phyloP scores from a whole-genome alignment of 768 basidiomycete species.

The Coprinopsis strossmayeri region DNA sequence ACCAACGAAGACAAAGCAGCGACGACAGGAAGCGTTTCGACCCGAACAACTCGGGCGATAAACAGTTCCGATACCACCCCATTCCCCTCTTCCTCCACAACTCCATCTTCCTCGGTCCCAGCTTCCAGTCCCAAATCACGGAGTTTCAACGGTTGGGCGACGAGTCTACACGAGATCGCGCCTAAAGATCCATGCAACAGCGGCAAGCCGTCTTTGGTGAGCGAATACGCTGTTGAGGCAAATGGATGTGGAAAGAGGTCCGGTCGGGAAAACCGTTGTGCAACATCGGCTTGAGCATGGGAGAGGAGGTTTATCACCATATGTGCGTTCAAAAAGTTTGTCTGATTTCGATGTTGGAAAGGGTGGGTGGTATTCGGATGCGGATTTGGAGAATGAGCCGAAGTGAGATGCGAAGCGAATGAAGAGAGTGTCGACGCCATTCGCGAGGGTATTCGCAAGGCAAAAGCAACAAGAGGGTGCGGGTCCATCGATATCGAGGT shows the following conservation, averaged over 20 bases:
- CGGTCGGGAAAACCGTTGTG: slow-evolving; percentile 66
- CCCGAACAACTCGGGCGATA: slow-evolving; percentile 2
- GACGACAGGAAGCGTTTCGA: background rate
- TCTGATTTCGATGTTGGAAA: slow-evolving; percentile 15
- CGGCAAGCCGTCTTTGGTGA: slow-evolving; percentile 50
- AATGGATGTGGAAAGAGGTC: slow-evolving; percentile 64
- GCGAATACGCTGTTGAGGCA: slow-evolving; percentile 25
- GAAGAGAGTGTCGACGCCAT: slow-evolving; percentile 62
- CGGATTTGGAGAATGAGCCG: slow-evolving; percentile 13
- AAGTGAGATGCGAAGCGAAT: slow-evolving; percentile 9
- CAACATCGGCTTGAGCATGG: slow-evolving; percentile 53
- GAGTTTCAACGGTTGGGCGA: slow-evolving; percentile 55
- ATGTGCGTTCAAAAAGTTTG: slow-evolving; percentile 24
- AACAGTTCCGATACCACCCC: slow-evolving; percentile 2
- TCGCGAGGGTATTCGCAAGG: slow-evolving; percentile 82
- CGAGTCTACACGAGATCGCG: slow-evolving; percentile 64
- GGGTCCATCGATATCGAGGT: slow-evolving; percentile 89
- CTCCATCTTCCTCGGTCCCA: background rate
- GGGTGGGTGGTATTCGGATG: slow-evolving; percentile 16
- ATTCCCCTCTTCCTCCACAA: background rate
- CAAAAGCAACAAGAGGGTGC: slow-evolving; percentile 81
- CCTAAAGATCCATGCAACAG: slow-evolving; percentile 58
- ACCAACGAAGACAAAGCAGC: slow-evolving; percentile 4
- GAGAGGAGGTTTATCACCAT: slow-evolving; percentile 82
- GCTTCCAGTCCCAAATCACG: slow-evolving; percentile 21